Conservation (phyloP, 2,329 filamentous ascomycete genomes). For the Cordyceps tenuipes region DNA sequence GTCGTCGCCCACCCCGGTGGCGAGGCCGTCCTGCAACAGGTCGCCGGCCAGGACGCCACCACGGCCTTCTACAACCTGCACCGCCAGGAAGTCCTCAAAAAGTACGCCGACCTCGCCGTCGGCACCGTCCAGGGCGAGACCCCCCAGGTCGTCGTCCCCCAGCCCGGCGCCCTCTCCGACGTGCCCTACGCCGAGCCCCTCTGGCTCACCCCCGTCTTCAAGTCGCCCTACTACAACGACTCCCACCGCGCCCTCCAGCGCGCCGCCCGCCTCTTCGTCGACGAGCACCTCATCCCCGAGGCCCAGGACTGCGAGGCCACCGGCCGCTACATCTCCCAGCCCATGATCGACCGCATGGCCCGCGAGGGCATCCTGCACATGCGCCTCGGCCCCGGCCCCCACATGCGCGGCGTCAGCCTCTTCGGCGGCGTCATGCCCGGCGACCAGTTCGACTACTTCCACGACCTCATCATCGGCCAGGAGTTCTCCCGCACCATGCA, state of each 20-base stretch:
- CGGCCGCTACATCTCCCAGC: conserved; percentile 61
- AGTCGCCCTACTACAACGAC: conserved; percentile 72
- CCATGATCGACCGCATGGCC: conserved; percentile 73
- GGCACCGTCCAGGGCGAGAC: conserved; percentile 69
- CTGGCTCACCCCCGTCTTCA: conserved; percentile 72
- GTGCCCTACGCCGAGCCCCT: conserved; percentile 81
- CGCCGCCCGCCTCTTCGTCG: conserved; percentile 65
- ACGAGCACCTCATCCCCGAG: conserved; percentile 63
- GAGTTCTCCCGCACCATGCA: conserved; percentile 64
- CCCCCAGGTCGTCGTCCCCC: conserved; percentile 61
- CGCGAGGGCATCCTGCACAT: conserved; percentile 67
- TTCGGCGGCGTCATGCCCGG: conserved; percentile 63
- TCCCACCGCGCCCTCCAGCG: conserved; percentile 61
- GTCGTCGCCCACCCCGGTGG: conserved; percentile 79
- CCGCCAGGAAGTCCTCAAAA: conserved; percentile 77
- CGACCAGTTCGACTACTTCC: conserved; percentile 81
- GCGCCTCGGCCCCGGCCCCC: conserved; percentile 75
- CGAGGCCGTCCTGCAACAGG: conserved; percentile 68
- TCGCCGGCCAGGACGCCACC: conserved; percentile 76
- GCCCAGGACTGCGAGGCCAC: conserved; percentile 68
- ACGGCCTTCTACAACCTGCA: conserved; percentile 86
- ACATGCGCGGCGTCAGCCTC: conserved; percentile 63
- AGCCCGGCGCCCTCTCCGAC: conserved; percentile 61
- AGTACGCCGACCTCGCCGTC: conserved; percentile 67
- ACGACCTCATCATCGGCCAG: conserved; percentile 69